phyloP scores from a whole-genome alignment of 176 grass and related monocot species.

The Juncus effusus region DNA sequence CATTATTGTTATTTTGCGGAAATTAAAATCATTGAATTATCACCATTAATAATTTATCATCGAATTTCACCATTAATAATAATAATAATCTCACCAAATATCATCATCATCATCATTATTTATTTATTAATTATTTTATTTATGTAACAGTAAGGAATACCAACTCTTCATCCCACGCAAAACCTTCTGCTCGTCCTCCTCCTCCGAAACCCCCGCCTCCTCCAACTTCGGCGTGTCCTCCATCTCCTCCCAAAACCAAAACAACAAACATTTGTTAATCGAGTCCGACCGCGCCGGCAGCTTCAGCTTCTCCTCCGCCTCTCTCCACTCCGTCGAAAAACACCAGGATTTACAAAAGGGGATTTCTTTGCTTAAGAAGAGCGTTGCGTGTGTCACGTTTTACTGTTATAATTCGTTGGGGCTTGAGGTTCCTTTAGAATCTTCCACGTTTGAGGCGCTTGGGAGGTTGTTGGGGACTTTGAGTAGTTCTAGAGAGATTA shows the following conservation, averaged over 20 bases:
- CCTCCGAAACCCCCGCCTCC: constrained; percentile 57
- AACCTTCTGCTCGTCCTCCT: constrained; percentile 60
- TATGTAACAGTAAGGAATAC: constrained; percentile 67
- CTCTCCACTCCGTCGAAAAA: constrained; percentile 73
- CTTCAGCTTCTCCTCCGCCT: constrained; percentile 66
- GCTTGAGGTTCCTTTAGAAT: constrained; percentile 75
- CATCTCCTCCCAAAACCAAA: constrained; percentile 58
- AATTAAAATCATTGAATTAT: no score
- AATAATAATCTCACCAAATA: constrained; percentile 8
- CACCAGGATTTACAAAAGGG: constrained; percentile 80
- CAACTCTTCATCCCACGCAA: constrained; percentile 77
- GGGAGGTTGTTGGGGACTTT: constrained; percentile 45
- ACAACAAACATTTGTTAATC: constrained; percentile 15
- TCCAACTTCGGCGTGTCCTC: constrained; percentile 75
- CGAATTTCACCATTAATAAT: neutral
- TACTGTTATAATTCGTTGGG: constrained; percentile 89
- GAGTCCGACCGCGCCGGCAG: constrained; percentile 56
- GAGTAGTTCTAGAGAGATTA: neutral
- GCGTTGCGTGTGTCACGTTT: constrained; percentile 63
- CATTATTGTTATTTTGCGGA: no score
- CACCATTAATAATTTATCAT: neutral
- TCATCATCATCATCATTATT: constrained; percentile 4
- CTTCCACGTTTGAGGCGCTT: constrained; percentile 93
- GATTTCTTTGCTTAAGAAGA: constrained; percentile 86
- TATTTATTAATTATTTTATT: constrained; percentile 1